Evolutionary conservation across 345 rosid genomes (phyloP), one percentile per base, ranked within the genome.

Genomic region (Abelmoschus esculentus): DNA sequence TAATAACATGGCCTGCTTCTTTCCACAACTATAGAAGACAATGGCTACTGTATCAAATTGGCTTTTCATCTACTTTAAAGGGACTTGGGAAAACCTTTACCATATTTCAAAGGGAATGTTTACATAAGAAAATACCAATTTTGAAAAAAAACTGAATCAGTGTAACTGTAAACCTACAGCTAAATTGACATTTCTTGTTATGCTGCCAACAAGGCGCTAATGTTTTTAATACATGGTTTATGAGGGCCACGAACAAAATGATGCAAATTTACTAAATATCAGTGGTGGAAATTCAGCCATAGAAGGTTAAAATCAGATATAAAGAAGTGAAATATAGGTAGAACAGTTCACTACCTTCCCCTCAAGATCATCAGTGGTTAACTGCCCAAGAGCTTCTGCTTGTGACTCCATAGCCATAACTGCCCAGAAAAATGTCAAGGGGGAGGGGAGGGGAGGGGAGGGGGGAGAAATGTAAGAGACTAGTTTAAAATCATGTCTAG

Each of bases 351-450:
- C 26, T 83, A 86, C 96, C 96, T 89, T 89, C 61, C 89, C 90
- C 36, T 84, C 92, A 67, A 89, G 86, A 64, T 87, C 92, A 70
- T 82, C 88, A 1, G 86, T 77, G 66, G 90, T 79, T 73, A 89
- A 76, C 79, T 89, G 88, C 56, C 85, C 87, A 67, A 89, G 76
- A 56, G 92, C 86, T 63, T 89, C 88, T 22, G 89, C 90, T 82
- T 87, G 81, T 3, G 92, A 89, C 78, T 89, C 96, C 96, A 89
- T 87, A 73, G 84, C 76, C 89, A 87, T 14, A 19, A 84, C 88
- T 84, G 14, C 40, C 40, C 47, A 9, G 9, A 32, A 18, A 17
- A 52, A 34, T 18, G 42, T 36, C 42, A 36, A 7, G 9, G 42
- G 9, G 38, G 38, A 6, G 38, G 42, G 9, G 38, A 7, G 0